These are phyloP conservation scores for Pestalotiopsis sp. DNA, from an alignment of 2,329 filamentous ascomycete genomes.

Conservation along the genomic window DNA sequence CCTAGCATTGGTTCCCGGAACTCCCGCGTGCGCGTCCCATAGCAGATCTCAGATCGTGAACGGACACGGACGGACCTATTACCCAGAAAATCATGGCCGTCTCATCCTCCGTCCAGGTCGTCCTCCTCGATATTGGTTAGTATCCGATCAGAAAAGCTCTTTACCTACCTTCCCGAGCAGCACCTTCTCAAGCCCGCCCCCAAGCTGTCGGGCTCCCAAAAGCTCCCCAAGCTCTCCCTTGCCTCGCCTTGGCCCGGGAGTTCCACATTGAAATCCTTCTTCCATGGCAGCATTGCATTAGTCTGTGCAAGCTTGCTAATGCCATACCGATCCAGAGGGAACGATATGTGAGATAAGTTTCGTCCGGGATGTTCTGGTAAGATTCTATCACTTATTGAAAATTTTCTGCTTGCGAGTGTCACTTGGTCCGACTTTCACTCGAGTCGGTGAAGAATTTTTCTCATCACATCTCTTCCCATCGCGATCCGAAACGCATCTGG, in stretches of 20 bases:
- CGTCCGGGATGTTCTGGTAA: slow-evolving; percentile 81
- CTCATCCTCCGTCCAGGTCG: slow-evolving; percentile 42
- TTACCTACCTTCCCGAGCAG: not conserved
- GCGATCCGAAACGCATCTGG: not conserved
- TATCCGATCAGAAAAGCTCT: slow-evolving; percentile 16
- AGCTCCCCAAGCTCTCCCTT: slow-evolving; percentile 8
- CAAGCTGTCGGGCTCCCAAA: not conserved
- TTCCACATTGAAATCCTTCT: slow-evolving; percentile 12
- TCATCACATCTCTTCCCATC: not conserved
- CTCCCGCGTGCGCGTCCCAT: slow-evolving; percentile 11
- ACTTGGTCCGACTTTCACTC: not conserved
- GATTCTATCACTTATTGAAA: slow-evolving; percentile 32
- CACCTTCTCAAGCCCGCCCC: not conserved
- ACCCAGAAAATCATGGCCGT: slow-evolving; percentile 30
- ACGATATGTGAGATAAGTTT: slow-evolving; percentile 84
- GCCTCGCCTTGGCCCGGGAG: not conserved
- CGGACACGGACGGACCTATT: not conserved
- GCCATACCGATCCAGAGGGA: slow-evolving; percentile 60
- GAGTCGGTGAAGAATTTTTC: not conserved
- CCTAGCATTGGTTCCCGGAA: slow-evolving; percentile 23
- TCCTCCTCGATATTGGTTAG: slow-evolving; percentile 64
- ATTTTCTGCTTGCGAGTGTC: not conserved
- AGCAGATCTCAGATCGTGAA: not conserved
- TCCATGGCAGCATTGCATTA: slow-evolving; percentile 28
- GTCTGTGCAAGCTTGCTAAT: slow-evolving; percentile 43